These are phyloP conservation scores for Rhizopogon roseolus DNA, from an alignment of 768 basidiomycete genomes.

Conservation along the genomic window DNA sequence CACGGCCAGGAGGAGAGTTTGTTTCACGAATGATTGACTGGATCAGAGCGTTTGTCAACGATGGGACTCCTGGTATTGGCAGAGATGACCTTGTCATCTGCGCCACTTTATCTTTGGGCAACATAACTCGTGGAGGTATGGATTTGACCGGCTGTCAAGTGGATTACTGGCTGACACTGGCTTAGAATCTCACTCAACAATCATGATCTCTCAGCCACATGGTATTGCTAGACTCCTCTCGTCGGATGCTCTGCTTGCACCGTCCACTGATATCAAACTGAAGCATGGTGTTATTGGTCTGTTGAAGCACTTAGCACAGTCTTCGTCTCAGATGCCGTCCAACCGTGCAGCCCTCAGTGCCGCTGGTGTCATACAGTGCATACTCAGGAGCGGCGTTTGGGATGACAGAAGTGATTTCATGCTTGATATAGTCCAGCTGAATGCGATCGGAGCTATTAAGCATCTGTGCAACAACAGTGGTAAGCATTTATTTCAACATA, in stretches of 20 bases:
- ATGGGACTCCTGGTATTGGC: constrained; percentile 24
- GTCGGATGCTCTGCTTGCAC: constrained; percentile 50
- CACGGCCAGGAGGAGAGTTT: constrained; percentile 62
- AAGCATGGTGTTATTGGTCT: constrained; percentile 88
- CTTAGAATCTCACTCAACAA: constrained; percentile 53
- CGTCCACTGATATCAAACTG: constrained; percentile 66
- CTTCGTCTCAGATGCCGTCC: constrained; percentile 47
- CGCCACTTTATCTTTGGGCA: constrained; percentile 78
- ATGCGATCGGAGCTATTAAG: constrained; percentile 84
- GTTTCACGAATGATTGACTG: constrained; percentile 71
- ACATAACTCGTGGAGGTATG: constrained; percentile 72
- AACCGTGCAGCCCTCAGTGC: constrained; percentile 60
- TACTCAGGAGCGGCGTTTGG: constrained; percentile 66
- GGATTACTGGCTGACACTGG: constrained; percentile 6
- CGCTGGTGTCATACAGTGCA: constrained; percentile 56
- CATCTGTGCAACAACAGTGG: constrained; percentile 78
- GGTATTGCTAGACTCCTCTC: constrained; percentile 58
- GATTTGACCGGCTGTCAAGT: neutral
- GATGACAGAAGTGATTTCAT: constrained; percentile 68
- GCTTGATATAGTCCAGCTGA: constrained; percentile 82
- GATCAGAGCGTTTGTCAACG: constrained; percentile 56
- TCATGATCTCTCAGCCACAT: constrained; percentile 62
- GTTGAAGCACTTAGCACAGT: constrained; percentile 80
- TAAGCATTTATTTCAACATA: constrained; percentile 31
- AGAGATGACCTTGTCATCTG: constrained; percentile 81